Evolutionary conservation across 2,329 filamentous ascomycete genomes (phyloP).

Genomic region (Colletotrichum orchidophilum): DNA sequence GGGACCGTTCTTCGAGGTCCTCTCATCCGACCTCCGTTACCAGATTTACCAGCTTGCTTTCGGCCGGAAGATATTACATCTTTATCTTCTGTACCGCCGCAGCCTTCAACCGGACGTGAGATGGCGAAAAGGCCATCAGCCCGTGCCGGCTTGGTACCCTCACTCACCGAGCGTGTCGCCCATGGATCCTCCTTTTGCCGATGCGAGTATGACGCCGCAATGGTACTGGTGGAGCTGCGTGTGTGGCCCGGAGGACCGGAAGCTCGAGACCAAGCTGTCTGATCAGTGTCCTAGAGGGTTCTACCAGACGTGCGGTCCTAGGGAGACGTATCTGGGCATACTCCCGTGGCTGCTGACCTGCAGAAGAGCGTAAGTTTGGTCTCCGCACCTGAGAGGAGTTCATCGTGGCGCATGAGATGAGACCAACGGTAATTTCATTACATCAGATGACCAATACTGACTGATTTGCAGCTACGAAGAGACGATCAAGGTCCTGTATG

Average conservation of each 20-base stretch:
- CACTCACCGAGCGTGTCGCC: constrained; percentile 31
- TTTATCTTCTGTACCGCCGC: constrained; percentile 32
- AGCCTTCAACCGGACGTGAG: constrained; percentile 28
- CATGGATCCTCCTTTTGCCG: constrained; percentile 30
- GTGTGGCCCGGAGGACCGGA: constrained; percentile 28
- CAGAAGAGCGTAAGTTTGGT: constrained; percentile 30
- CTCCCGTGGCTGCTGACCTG: constrained; percentile 32
- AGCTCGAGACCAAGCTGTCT: constrained; percentile 26
- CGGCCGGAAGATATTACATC: constrained; percentile 25
- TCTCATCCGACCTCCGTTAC: constrained; percentile 30
- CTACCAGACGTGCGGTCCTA: constrained; percentile 28
- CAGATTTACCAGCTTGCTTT: constrained; percentile 33
- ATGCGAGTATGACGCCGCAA: constrained; percentile 25
- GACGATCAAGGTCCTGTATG: constrained; percentile 32
- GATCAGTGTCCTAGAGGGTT: constrained; percentile 32
- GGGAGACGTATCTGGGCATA: constrained; percentile 28
- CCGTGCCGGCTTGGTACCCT: constrained; percentile 31
- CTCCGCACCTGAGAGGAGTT: background rate
- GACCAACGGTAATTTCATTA: background rate
- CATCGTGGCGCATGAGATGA: background rate
- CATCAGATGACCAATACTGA: constrained; percentile 15
- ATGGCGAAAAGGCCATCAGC: constrained; percentile 33
- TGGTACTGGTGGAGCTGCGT: constrained; percentile 36
- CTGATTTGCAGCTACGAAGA: constrained; percentile 30
- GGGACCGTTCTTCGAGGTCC: constrained; percentile 31